These are phyloP conservation scores for Pleurotus salmoneostramineus DNA, from an alignment of 768 basidiomycete species.

Conservation along the genomic window DNA sequence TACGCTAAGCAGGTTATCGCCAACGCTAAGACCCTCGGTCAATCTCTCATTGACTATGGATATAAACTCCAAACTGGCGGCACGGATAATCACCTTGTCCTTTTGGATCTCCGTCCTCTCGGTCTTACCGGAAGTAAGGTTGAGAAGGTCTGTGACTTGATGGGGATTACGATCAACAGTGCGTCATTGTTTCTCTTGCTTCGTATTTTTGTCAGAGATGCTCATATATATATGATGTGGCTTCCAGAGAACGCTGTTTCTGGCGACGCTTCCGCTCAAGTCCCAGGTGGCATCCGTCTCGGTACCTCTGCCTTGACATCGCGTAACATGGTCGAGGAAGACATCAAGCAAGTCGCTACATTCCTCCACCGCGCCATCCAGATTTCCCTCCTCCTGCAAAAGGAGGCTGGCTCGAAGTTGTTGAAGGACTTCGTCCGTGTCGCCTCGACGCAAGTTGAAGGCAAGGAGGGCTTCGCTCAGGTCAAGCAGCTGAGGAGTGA, in stretches of 20 bases:
- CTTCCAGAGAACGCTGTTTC: conserved; percentile 89
- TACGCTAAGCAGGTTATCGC: conserved; percentile 95
- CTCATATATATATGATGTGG: background rate
- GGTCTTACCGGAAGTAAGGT: conserved; percentile 97
- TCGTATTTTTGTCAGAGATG: background rate
- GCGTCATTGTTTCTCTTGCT: conserved; percentile 22
- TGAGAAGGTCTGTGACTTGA: conserved; percentile 96
- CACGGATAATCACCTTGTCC: conserved; percentile 95
- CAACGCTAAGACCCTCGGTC: conserved; percentile 79
- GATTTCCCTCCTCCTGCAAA: conserved; percentile 84
- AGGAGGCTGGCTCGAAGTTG: conserved; percentile 91
- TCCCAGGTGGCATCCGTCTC: conserved; percentile 95
- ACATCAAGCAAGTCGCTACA: conserved; percentile 81
- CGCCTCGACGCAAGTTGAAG: conserved; percentile 64
- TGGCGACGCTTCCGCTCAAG: conserved; percentile 92
- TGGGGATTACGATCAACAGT: conserved; percentile 97
- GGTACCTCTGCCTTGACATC: conserved; percentile 94
- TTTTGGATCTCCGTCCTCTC: conserved; percentile 96
- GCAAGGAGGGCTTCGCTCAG: conserved; percentile 64
- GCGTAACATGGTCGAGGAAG: conserved; percentile 85
- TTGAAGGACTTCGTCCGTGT: conserved; percentile 94
- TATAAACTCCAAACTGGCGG: conserved; percentile 98
- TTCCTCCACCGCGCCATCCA: conserved; percentile 96
- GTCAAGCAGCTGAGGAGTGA: conserved; percentile 76
- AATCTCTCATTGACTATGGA: conserved; percentile 66